Conservation (phyloP, 129 eudicot species). For the Artemisia argyi region DNA sequence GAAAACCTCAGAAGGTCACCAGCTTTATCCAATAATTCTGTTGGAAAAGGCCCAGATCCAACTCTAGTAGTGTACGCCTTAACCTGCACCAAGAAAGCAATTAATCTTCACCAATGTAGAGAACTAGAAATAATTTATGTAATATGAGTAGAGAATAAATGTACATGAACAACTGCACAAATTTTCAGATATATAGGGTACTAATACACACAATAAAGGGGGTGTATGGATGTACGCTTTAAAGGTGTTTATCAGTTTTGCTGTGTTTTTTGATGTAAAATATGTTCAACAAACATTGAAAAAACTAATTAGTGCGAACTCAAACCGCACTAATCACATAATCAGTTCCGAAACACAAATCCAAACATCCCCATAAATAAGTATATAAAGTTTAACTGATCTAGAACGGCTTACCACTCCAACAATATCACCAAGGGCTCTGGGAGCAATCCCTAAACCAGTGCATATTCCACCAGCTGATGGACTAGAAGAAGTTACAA, state of each 20-base stretch:
- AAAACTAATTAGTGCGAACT: too few species aligned
- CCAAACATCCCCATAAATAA: too few species aligned
- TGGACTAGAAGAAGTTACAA: slow-evolving; percentile 93
- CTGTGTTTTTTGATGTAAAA: too few species aligned
- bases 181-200: not conserved
- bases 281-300: too few species aligned
- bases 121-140: not conserved
- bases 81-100: slow-evolving; percentile 52
- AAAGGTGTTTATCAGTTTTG: too few species aligned
- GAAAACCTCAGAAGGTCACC: slow-evolving; percentile 89
- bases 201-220: not conserved
- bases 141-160: too few species aligned
- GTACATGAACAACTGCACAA: not conserved
- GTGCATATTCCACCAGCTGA: slow-evolving; percentile 99
- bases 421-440: slow-evolving; percentile 80
- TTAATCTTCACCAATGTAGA: not conserved
- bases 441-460: slow-evolving; percentile 94
- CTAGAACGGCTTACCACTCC: slow-evolving; percentile 71
- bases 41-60: slow-evolving; percentile 98
- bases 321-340: too few species aligned
- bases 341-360: too few species aligned
- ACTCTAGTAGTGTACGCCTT: slow-evolving; percentile 98
- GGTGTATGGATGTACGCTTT: too few species aligned
- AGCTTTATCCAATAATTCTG: slow-evolving; percentile 81
- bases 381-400: slow-evolving; percentile 10